Conservation (phyloP, 1,284 basidiomycete genomes). For the Heterobasidion occidentale region DNA sequence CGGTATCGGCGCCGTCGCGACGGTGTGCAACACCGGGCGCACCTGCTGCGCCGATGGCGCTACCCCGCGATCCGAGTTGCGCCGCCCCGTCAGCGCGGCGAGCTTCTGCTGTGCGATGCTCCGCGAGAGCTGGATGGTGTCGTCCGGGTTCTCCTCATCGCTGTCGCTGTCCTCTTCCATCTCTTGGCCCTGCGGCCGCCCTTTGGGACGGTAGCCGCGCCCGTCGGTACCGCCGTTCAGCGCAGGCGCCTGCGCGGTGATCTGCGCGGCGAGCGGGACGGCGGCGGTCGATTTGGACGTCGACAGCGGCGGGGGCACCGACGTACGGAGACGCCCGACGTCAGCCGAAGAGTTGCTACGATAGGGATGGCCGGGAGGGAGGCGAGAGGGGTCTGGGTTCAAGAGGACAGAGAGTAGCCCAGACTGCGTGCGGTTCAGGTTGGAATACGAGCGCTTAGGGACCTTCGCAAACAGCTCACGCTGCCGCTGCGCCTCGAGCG, state of each 20-base stretch:
- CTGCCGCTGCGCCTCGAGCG: slow-evolving; percentile 60
- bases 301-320: slow-evolving; percentile 26
- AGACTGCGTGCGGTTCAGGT: slow-evolving; percentile 43
- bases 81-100: slow-evolving; percentile 37
- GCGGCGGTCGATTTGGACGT: slow-evolving; percentile 62
- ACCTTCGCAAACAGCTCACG: slow-evolving; percentile 74
- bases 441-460: slow-evolving; percentile 57
- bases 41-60: slow-evolving; percentile 1
- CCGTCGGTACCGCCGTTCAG: slow-evolving; percentile 1
- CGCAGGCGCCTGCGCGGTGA: slow-evolving; percentile 31
- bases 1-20: slow-evolving; percentile 43
- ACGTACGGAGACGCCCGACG: slow-evolving; percentile 22
- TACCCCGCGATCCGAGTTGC: slow-evolving; percentile 18
- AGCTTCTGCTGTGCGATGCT: slow-evolving; percentile 59
- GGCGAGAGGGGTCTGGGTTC: slow-evolving; percentile 57
- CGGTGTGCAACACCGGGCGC: slow-evolving; percentile 17
- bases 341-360: slow-evolving; percentile 44
- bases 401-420: slow-evolving; percentile 61
- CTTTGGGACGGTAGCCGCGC: slow-evolving; percentile 49
- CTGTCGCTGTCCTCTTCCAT: slow-evolving; percentile 62
- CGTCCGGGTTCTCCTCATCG: slow-evolving; percentile 38
- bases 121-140: slow-evolving; percentile 45
- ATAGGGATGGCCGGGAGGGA: slow-evolving; percentile 54
- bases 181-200: slow-evolving; percentile 58
- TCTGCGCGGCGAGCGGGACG: slow-evolving; percentile 51